Evolutionary conservation across 345 rosid species (phyloP), one percentile per base, ranked within the genome.

Genomic region (Alliaria petiolata): DNA sequence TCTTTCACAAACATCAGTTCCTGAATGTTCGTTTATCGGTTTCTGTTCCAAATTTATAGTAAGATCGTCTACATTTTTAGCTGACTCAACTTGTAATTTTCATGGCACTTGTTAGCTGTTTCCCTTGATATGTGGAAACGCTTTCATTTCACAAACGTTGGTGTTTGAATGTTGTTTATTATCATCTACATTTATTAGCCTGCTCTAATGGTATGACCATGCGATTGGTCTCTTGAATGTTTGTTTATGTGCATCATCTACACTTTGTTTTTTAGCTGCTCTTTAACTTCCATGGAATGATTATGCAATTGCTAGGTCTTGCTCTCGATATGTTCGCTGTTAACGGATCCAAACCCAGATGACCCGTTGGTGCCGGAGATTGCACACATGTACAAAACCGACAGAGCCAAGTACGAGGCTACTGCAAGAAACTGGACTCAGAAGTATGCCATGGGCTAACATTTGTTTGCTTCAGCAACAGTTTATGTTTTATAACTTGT

Each of bases 311-410:
- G 33, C 3, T 58, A 78, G 74, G 81, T 78, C 22, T 67, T 78
- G 81, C 74, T 78, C 2, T 78, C 78, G 12, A 78, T 78, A 30
- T 72, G 78, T 45, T 78, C 78, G 43, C 66, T 72, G 60, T 55
- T 78, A 28, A 62, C 71, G 4, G 75, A 78, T 62, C 81, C 78
- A 10, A 78, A 73, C 57, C 81, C 75, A 2, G 78, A 73, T 57
- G 77, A 67, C 16, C 81, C 81, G 0, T 51, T 77, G 73, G 81
- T 77, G 52, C 81, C 78, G 1, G 78, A 72, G 71, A 72, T 78
- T 30, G 78, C 78, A 36, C 81, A 78, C 43, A 62, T 72, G 74
- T 78, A 69, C 50, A 78, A 78, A 72, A 73, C 76, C 5, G 75
- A 74, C 70, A 44, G 33, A n/a, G 52, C 56, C 52, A 75, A 49